Evolutionary conservation across 192 early-diverging fungal genomes (phyloP).

Genomic region (Haplosporangium gracile): DNA sequence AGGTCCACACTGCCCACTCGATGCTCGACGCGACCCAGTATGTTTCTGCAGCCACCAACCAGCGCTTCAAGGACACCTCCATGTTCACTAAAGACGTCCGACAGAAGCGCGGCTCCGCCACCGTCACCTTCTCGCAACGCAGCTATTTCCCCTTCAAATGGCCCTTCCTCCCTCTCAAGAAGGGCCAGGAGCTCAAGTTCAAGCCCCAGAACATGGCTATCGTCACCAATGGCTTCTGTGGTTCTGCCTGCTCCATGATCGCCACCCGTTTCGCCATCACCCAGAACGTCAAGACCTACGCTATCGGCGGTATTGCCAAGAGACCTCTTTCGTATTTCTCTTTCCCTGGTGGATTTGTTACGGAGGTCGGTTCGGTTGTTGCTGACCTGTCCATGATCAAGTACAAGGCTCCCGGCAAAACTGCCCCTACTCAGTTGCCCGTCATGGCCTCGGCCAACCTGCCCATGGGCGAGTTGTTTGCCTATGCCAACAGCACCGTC

Average conservation of each 20-base stretch:
- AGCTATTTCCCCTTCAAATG: conserved; percentile 21
- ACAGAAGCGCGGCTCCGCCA: conserved; percentile 20
- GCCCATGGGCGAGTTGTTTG: conserved; percentile 39
- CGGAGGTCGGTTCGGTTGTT: conserved; percentile 11
- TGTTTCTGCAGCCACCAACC: conserved; percentile 6
- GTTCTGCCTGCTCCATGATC: conserved; percentile 50
- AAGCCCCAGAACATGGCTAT: conserved; percentile 48
- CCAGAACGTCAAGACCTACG: conserved; percentile 40
- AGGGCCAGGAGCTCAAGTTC: conserved; percentile 21
- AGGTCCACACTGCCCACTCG: background rate
- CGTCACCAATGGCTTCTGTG: conserved; percentile 53
- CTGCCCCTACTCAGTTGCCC: conserved; percentile 11
- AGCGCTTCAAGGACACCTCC: conserved; percentile 25
- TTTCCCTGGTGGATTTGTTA: conserved; percentile 51
- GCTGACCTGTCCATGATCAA: conserved; percentile 2
- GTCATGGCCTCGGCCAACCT: conserved; percentile 9
- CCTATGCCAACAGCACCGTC: conserved; percentile 22
- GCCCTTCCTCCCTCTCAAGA: conserved; percentile 20
- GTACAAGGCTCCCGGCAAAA: conserved; percentile 19
- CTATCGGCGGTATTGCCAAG: conserved; percentile 52
- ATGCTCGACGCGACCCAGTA: conserved; percentile 28
- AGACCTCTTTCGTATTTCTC: conserved; percentile 44
- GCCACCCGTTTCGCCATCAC: conserved; percentile 31
- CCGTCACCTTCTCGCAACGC: conserved; percentile 18
- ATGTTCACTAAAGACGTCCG: conserved; percentile 44